Base-by-base conservation (phyloP, 1,139 yeast genomes). In the Geotrichum cucujoidarum region DNA sequence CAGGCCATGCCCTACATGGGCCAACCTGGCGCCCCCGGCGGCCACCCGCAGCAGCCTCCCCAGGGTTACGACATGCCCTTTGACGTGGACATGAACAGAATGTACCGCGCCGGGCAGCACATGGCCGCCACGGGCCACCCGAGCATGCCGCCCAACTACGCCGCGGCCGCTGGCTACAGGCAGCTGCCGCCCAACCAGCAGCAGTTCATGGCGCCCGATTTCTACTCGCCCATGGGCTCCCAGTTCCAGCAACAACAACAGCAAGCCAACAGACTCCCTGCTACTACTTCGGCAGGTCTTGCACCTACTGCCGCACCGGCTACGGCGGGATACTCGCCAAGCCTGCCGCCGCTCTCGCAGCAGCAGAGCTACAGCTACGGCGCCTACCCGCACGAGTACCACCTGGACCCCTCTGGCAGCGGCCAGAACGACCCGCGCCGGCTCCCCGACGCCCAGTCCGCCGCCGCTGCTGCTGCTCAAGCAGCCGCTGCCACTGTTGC, bases 291-390 rank as follows among this genome's bases (percentile, higher is more conserved):
- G 25, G 13, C 38, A 13, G 38, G 38, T 11, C 11, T 37, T 22
- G 21, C 40, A 6, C 29, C 21, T 13, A 25, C 20, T 10, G 40
- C 22, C 10, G 42, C 40, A n/a, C n/a, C n/a, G n/a, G 36, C 43
- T n/a, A n/a, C 46, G 21, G 31, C 32, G 3, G 41, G 29, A 2
- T 36, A 43, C 27, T 43, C 40, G 4, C 48, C 48, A 8, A 37
- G 40, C 2, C 50, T 42, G 20, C 50, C 50, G 1, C 47, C 50
- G 4, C 43, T 47, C 14, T 27, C 47, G 4, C 44, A 40, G 17
- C 35, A 31, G 20, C 43, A 36, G 30, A 39, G 43, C 17, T 43
- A 42, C 32, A 35, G 43, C 11, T 38, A 37, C 24, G 46, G 41
- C 14, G 25, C 37, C 4, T 47, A 41, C 35, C 35, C 37, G 3